These are phyloP conservation scores for Microstegium vimineum DNA, from an alignment of 176 grass and related monocot species.

Conservation along the genomic window DNA sequence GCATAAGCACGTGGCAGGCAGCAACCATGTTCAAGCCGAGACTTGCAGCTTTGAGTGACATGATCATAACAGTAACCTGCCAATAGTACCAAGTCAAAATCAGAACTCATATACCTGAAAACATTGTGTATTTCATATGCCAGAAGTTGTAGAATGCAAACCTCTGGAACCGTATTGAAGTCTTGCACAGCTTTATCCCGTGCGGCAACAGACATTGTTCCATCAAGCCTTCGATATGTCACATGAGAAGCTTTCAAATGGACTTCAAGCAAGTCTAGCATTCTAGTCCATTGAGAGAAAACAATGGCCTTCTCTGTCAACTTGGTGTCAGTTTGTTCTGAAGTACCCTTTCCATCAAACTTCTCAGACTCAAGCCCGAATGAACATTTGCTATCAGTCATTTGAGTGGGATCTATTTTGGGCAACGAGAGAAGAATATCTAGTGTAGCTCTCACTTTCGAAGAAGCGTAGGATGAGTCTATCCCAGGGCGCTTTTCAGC, in stretches of 20 bases:
- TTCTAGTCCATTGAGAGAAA: slow-evolving; percentile 98
- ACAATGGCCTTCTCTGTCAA: slow-evolving; percentile 92
- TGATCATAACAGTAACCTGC: slow-evolving; percentile 96
- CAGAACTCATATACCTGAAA: slow-evolving; percentile 4
- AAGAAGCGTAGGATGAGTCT: slow-evolving; percentile 65
- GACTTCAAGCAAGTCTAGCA: slow-evolving; percentile 91
- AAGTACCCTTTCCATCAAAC: slow-evolving; percentile 30
- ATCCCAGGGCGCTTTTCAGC: slow-evolving; percentile 38
- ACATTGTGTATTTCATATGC: neutral
- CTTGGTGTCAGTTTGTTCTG: slow-evolving; percentile 35
- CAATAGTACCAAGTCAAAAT: slow-evolving; percentile 1
- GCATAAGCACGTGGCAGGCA: slow-evolving; percentile 91
- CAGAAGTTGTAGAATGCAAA: slow-evolving; percentile 29
- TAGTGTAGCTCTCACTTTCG: slow-evolving; percentile 80
- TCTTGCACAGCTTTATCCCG: slow-evolving; percentile 94
- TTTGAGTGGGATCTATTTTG: slow-evolving; percentile 31
- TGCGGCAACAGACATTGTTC: slow-evolving; percentile 91
- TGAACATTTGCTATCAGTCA: slow-evolving; percentile 27
- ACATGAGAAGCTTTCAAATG: slow-evolving; percentile 74
- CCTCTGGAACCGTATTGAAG: slow-evolving; percentile 93
- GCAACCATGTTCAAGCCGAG: slow-evolving; percentile 97
- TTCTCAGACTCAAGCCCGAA: neutral
- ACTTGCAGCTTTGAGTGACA: slow-evolving; percentile 98
- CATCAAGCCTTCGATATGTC: slow-evolving; percentile 84
- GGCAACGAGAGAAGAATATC: slow-evolving; percentile 83